Conservation (phyloP, 2,329 filamentous ascomycete species). For the Cyphellophora attinorum region DNA sequence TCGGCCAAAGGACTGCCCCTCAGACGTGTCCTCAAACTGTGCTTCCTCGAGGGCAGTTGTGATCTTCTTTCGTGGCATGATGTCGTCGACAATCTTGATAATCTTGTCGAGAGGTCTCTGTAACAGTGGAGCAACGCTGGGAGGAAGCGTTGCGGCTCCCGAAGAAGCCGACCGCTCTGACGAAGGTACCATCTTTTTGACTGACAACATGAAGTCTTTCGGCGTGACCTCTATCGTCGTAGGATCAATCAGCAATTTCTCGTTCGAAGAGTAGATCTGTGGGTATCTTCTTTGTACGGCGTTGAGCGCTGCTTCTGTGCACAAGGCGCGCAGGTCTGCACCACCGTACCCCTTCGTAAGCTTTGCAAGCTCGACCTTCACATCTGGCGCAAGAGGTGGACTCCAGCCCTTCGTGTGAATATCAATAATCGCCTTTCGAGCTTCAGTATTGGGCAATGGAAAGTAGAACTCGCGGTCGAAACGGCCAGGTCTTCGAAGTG, state of each 20-base stretch:
- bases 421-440: conserved; percentile 75
- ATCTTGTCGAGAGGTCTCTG: conserved; percentile 63
- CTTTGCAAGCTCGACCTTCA: conserved; percentile 73
- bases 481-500: conserved; percentile 82
- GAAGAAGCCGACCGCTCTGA: conserved; percentile 84
- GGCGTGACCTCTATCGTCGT: conserved; percentile 76
- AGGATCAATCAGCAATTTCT: conserved; percentile 83
- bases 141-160: conserved; percentile 70
- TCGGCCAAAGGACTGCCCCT: conserved; percentile 72
- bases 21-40: conserved; percentile 76
- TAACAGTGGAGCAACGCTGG: conserved; percentile 71
- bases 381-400: conserved; percentile 58
- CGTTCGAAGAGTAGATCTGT: conserved; percentile 84
- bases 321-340: conserved; percentile 86
- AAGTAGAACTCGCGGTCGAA: conserved; percentile 99
- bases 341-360: conserved; percentile 94
- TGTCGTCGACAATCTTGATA: conserved; percentile 57
- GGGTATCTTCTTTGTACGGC: conserved; percentile 92
- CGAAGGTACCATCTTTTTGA: conserved; percentile 93
- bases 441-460: conserved; percentile 72
- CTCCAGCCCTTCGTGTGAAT: conserved; percentile 96
- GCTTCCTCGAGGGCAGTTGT: conserved; percentile 88
- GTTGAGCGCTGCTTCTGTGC: conserved; percentile 91
- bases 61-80: conserved; percentile 77
- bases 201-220: conserved; percentile 93